Percentiles rank a stretch among this genome's conserved stretches.
phyloP scores from a whole-genome alignment of 2,329 filamentous ascomycete genomes.

The Trichoderma simmonsii region DNA sequence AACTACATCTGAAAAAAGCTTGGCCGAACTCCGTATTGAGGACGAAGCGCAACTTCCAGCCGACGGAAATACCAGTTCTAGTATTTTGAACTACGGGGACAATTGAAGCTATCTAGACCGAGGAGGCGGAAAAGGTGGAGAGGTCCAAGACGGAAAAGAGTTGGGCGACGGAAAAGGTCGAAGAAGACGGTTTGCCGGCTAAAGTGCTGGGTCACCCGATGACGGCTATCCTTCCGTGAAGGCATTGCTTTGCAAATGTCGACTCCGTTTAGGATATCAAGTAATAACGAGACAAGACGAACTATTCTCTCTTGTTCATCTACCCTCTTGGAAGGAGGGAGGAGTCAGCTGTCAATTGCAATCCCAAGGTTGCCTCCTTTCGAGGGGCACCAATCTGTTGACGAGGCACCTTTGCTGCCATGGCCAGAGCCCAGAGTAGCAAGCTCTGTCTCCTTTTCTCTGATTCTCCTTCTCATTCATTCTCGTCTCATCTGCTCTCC shows the following conservation, averaged over 20 bases:
- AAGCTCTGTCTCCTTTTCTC: background rate
- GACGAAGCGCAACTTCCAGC: background rate
- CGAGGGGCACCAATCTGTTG: background rate
- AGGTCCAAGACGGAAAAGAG: background rate
- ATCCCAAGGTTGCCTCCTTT: background rate
- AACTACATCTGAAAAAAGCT: background rate
- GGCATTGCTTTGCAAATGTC: background rate
- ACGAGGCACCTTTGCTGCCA: background rate
- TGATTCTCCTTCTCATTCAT: background rate
- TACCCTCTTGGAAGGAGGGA: background rate
- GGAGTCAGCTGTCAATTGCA: background rate
- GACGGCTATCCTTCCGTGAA: background rate
- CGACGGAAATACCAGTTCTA: background rate
- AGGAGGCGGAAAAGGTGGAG: slow-evolving; percentile 5
- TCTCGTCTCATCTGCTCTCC: background rate
- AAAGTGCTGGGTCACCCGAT: background rate
- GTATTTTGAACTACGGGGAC: background rate
- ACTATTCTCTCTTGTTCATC: background rate
- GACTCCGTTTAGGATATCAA: background rate
- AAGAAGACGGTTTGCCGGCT: background rate
- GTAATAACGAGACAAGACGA: background rate
- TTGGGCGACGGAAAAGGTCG: slow-evolving; percentile 3
- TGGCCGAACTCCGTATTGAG: background rate
- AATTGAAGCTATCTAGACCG: background rate
- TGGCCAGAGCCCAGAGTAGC: background rate